phyloP scores from a whole-genome alignment of 805 yeast species.

The Ogataea methylovora region DNA sequence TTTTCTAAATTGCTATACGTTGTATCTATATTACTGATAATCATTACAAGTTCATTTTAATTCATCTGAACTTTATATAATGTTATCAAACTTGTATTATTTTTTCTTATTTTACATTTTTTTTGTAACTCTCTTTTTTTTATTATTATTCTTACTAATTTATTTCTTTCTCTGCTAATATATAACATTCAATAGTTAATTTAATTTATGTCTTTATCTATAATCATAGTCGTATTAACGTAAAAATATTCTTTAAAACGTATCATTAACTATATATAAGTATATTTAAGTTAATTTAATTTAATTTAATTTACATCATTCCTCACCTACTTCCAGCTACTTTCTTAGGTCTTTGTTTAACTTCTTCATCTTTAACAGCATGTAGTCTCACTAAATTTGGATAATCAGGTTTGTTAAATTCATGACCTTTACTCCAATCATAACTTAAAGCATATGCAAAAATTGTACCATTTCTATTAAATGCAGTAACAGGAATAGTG shows the following conservation, averaged over 20 bases:
- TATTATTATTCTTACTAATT: neutral
- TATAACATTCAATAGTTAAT: too few relatives aligned
- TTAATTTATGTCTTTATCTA: too few relatives aligned
- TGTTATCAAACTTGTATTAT: too few relatives aligned
- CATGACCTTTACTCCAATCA: conserved; percentile 94
- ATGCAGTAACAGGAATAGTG: conserved; percentile 69
- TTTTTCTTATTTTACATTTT: conserved; percentile 1
- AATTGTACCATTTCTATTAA: conserved; percentile 76
- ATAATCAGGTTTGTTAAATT: conserved; percentile 64
- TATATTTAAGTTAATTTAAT: neutral
- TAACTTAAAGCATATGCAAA: conserved; percentile 89
- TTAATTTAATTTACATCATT: too few relatives aligned
- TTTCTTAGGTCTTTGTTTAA: conserved; percentile 39
- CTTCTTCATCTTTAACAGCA: conserved; percentile 79
- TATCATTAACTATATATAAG: neutral
- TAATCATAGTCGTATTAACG: too few relatives aligned
- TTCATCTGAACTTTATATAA: too few relatives aligned
- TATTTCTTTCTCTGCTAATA: too few relatives aligned
- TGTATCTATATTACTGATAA: neutral
- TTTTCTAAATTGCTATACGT: conserved; percentile 1
- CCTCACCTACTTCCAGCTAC: neutral
- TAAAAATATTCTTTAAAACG: too few relatives aligned
- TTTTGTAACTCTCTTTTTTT: neutral
- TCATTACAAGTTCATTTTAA: too few relatives aligned
- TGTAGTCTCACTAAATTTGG: conserved; percentile 78